Evolutionary conservation across 2,329 filamentous ascomycete species (phyloP).

Genomic region (Bipolaris cookei): DNA sequence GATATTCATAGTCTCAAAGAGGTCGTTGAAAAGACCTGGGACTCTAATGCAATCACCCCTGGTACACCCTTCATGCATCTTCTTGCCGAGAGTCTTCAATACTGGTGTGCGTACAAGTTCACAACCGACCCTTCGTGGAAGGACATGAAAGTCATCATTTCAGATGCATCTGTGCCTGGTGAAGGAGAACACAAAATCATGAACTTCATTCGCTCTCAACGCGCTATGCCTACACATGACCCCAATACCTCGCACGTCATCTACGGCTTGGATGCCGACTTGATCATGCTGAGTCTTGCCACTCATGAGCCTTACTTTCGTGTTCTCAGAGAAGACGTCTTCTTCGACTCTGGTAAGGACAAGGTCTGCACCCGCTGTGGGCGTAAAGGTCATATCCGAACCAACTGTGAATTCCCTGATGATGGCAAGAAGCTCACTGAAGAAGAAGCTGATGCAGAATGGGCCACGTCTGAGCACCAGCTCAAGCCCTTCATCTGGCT

Average conservation of each 20-base stretch:
- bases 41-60: conserved; percentile 86
- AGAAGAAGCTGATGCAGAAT: conserved; percentile 69
- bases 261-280: conserved; percentile 94
- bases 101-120: conserved; percentile 97
- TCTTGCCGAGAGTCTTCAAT: conserved; percentile 84
- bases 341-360: conserved; percentile 83
- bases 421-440: conserved; percentile 74
- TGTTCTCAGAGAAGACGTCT: conserved; percentile 95
- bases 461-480: conserved; percentile 47
- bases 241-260: conserved; percentile 98
- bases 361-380: conserved; percentile 89
- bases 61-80: conserved; percentile 99
- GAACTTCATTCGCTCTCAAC: conserved; percentile 94
- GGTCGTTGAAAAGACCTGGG: conserved; percentile 86
- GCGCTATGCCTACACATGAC: conserved; percentile 86
- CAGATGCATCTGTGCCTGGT: conserved; percentile 94
- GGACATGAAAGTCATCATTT: conserved; percentile 92
- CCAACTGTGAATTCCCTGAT: conserved; percentile 67
- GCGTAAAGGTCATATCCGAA: conserved; percentile 88
- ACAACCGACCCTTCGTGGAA: conserved; percentile 97
- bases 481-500: conserved; percentile 98
- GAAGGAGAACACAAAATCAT: conserved; percentile 99
- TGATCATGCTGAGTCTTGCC: conserved; percentile 97
- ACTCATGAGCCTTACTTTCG: conserved; percentile 98
- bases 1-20: conserved; percentile 67